These are phyloP conservation scores for Fonsecaea nubica DNA, from an alignment of 2,329 filamentous ascomycete species.

Conservation along the genomic window DNA sequence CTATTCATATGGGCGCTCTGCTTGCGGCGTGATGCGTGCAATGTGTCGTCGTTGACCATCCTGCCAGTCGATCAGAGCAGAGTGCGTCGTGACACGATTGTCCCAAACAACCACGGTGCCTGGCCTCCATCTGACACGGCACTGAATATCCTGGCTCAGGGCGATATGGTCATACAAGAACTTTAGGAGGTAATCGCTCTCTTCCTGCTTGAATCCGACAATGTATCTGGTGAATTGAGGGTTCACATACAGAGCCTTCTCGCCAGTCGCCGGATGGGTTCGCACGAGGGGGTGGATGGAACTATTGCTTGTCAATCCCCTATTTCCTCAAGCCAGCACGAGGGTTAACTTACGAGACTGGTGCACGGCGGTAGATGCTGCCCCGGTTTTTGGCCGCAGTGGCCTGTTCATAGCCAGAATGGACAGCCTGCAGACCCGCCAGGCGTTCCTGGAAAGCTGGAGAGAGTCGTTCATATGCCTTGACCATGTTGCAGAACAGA, in stretches of 20 bases:
- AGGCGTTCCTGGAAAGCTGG: slow-evolving; percentile 79
- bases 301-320: slow-evolving; percentile 12
- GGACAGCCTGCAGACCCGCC: slow-evolving; percentile 79
- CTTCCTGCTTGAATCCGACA: slow-evolving; percentile 56
- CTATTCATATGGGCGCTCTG: slow-evolving; percentile 56
- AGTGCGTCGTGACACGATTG: slow-evolving; percentile 48
- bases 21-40: slow-evolving; percentile 60
- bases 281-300: slow-evolving; percentile 54
- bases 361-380: slow-evolving; percentile 49
- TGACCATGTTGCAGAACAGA: slow-evolving; percentile 77
- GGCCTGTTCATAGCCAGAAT: slow-evolving; percentile 80
- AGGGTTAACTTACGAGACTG: slow-evolving; percentile 47
- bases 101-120: slow-evolving; percentile 52
- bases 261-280: slow-evolving; percentile 57
- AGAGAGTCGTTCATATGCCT: slow-evolving; percentile 81
- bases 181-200: slow-evolving; percentile 54
- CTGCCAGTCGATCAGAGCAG: slow-evolving; percentile 60
- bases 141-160: slow-evolving; percentile 56
- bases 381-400: slow-evolving; percentile 64
- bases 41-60: slow-evolving; percentile 60
- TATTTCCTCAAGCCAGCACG: background rate
- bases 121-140: slow-evolving; percentile 56
- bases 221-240: slow-evolving; percentile 58
- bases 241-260: slow-evolving; percentile 58
- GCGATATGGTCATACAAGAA: slow-evolving; percentile 58